A percentile compares a stretch with the other conserved stretches of the same genome.
Conservation (phyloP, 768 basidiomycete genomes). For the Mycena sanguinolenta region DNA sequence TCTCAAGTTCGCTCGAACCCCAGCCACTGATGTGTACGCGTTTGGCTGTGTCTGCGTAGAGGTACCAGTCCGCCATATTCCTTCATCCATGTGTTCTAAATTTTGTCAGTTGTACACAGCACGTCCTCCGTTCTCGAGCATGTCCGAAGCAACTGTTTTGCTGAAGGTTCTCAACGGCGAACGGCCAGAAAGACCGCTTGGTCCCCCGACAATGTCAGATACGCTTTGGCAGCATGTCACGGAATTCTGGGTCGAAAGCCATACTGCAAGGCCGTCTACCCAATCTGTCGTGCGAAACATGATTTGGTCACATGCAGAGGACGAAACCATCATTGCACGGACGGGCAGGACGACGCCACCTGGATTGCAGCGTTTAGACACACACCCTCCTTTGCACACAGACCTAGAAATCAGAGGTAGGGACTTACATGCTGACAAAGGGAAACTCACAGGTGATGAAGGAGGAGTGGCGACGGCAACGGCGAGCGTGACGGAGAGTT, state of each 20-base stretch:
- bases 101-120: constrained; percentile 21
- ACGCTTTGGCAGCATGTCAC: constrained; percentile 2
- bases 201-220: constrained; percentile 7
- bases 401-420: no score
- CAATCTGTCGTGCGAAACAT: background rate
- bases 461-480: no score
- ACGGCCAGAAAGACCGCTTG: constrained; percentile 4
- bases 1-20: background rate
- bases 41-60: constrained; percentile 49
- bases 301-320: background rate
- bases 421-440: no score
- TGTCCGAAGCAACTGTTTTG: background rate
- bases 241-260: background rate
- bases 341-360: no score
- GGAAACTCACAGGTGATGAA: no score
- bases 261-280: background rate
- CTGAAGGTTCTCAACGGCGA: constrained; percentile 18
- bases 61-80: constrained; percentile 31
- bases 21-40: constrained; percentile 41
- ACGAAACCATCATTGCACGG: no score
- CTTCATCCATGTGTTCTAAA: background rate
- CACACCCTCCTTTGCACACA: no score
- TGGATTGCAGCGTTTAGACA: no score
- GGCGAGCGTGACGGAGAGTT: no score
- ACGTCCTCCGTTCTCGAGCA: constrained; percentile 20